These are phyloP conservation scores for Thymus mandschuricus DNA, from an alignment of 257 asterid genomes.

Conservation along the genomic window DNA sequence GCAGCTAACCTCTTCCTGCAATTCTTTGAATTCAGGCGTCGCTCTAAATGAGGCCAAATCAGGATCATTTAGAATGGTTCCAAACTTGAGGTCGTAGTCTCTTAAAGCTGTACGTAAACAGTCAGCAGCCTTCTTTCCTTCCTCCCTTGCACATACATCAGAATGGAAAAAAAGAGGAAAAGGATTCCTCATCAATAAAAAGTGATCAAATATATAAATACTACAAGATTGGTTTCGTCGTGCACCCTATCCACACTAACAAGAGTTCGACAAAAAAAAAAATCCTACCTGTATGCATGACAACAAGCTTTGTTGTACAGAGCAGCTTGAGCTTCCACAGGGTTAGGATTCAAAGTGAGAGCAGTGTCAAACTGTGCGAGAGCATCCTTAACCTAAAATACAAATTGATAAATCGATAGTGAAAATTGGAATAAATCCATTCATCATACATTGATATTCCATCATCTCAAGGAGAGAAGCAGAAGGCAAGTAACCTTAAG, in stretches of 20 bases:
- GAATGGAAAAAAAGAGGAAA: constrained; percentile 27
- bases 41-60: constrained; percentile 97
- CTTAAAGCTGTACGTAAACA: constrained; percentile 91
- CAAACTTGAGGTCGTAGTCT: constrained; percentile 83
- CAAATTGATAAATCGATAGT: neutral
- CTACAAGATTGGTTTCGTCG: neutral
- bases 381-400: constrained; percentile 91
- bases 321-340: constrained; percentile 90
- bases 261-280: neutral
- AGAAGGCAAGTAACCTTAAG: neutral
- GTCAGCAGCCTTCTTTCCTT: constrained; percentile 85
- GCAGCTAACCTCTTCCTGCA: constrained; percentile 89
- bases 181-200: constrained; percentile 34
- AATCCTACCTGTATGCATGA: constrained; percentile 83
- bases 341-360: constrained; percentile 81
- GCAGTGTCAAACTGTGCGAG: constrained; percentile 82
- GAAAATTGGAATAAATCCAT: constrained; percentile 16
- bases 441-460: constrained; percentile 8
- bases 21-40: constrained; percentile 85
- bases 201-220: constrained; percentile 17
- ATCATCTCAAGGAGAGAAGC: constrained; percentile 25
- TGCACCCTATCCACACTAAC: neutral
- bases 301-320: constrained; percentile 96
- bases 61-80: constrained; percentile 93
- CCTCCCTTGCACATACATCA: constrained; percentile 69